These are phyloP conservation scores for Anthostomella pinea DNA, from an alignment of 2,329 filamentous ascomycete genomes.

Conservation along the genomic window DNA sequence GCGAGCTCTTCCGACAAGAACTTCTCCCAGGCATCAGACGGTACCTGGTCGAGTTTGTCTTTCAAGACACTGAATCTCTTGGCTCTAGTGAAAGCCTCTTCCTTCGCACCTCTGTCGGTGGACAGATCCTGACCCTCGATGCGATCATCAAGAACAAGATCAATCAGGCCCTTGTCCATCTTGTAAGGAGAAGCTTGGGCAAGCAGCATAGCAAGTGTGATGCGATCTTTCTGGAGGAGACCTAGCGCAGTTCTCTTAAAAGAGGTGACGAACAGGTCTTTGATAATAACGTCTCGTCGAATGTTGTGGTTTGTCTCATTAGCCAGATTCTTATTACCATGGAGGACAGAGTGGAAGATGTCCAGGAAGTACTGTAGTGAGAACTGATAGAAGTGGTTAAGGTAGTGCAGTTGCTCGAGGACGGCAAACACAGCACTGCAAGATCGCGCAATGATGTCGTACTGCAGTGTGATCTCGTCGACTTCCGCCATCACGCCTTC, in stretches of 20 bases:
- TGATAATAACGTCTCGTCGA: constrained; percentile 85
- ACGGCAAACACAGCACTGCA: constrained; percentile 98
- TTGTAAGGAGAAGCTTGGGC: constrained; percentile 94
- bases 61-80: constrained; percentile 72
- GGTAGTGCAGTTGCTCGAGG: constrained; percentile 92
- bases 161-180: constrained; percentile 89
- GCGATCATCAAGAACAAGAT: constrained; percentile 76
- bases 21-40: constrained; percentile 67
- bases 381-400: constrained; percentile 99
- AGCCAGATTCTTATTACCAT: constrained; percentile 70
- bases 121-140: constrained; percentile 78
- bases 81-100: constrained; percentile 67
- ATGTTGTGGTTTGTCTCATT: constrained; percentile 70
- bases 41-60: constrained; percentile 62
- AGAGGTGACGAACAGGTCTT: constrained; percentile 84
- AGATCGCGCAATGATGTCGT: constrained; percentile 87
- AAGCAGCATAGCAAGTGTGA: constrained; percentile 91
- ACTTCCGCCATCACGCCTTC: constrained; percentile 98
- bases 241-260: constrained; percentile 94
- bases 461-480: constrained; percentile 90
- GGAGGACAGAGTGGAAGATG: constrained; percentile 92
- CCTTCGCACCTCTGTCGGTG: constrained; percentile 59
- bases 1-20: constrained; percentile 86
- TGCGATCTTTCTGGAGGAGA: constrained; percentile 86
- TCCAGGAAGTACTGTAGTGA: constrained; percentile 97